Percentiles rank a stretch among this genome's conserved stretches.
Evolutionary conservation across 2,329 filamentous ascomycete species (phyloP).

Genomic region (Claviceps arundinis): DNA sequence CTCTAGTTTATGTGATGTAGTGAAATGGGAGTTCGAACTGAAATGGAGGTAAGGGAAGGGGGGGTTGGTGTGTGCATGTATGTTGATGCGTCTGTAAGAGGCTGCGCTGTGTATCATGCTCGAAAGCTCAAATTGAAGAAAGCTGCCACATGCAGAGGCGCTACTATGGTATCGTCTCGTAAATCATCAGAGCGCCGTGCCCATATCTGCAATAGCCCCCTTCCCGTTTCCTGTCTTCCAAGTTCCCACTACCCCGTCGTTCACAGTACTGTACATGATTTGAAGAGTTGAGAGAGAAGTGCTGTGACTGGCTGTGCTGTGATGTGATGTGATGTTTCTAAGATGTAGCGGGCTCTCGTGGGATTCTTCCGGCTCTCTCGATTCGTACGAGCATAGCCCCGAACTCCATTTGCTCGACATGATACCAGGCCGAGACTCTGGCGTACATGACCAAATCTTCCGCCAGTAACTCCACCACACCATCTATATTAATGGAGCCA

Average conservation of each 20-base stretch:
- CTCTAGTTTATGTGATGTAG: neutral
- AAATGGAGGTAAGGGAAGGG: neutral
- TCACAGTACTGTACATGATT: neutral
- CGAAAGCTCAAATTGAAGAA: neutral
- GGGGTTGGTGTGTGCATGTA: neutral
- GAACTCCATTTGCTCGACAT: slow-evolving; percentile 39
- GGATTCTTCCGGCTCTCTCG: slow-evolving; percentile 10
- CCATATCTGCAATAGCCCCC: slow-evolving; percentile 6
- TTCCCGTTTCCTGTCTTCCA: too few relatives aligned
- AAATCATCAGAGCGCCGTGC: neutral
- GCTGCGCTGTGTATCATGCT: neutral
- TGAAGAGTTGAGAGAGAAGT: neutral
- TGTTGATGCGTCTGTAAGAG: too few relatives aligned
- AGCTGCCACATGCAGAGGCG: too few relatives aligned
- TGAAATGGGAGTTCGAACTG: neutral
- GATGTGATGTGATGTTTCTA: slow-evolving; percentile 5
- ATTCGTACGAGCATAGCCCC: slow-evolving; percentile 14
- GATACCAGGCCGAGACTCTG: slow-evolving; percentile 40
- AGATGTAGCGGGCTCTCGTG: slow-evolving; percentile 22
- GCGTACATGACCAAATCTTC: slow-evolving; percentile 32
- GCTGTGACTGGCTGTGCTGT: neutral
- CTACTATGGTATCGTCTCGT: slow-evolving; percentile 16
- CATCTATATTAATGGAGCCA: slow-evolving; percentile 39
- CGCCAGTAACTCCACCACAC: slow-evolving; percentile 39
- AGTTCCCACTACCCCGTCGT: neutral